These are phyloP conservation scores for Patellifolia procumbens DNA, from an alignment of 179 eudicot species.

Conservation along the genomic window DNA sequence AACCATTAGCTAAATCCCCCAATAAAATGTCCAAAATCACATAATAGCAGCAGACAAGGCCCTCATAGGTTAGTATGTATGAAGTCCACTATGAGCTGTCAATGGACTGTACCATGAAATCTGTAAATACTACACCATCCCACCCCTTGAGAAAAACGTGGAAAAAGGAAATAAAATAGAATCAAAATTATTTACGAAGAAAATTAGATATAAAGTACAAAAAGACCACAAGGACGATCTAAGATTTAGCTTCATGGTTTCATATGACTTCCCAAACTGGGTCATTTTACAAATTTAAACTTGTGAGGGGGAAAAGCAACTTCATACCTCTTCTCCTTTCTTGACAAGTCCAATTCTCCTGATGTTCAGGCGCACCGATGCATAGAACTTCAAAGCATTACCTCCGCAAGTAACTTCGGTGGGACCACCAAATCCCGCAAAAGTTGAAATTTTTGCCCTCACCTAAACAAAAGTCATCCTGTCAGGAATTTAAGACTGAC, in stretches of 20 bases:
- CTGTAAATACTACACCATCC: not conserved
- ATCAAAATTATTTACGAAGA: not conserved
- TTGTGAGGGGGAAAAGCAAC: not conserved
- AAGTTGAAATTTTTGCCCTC: conserved; percentile 75
- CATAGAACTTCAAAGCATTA: conserved; percentile 97
- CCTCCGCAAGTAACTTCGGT: conserved; percentile 97
- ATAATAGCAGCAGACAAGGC: not conserved
- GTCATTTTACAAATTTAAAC: too few relatives aligned
- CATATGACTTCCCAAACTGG: not conserved
- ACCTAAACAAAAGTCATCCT: conserved; percentile 45
- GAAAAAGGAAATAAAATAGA: not conserved
- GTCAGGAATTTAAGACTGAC: conserved; percentile 11
- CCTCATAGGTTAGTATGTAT: not conserved
- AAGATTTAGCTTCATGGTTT: too few relatives aligned
- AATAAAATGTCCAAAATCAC: not conserved
- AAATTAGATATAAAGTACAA: not conserved
- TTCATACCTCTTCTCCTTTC: conserved; percentile 73
- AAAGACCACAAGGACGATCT: not conserved
- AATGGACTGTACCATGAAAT: not conserved
- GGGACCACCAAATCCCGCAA: conserved; percentile 79
- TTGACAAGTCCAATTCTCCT: conserved; percentile 72
- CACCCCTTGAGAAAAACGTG: not conserved
- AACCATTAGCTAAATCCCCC: not conserved
- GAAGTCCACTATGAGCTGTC: not conserved
- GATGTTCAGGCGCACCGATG: conserved; percentile 81